Conservation (phyloP, 805 yeast species). For the Metschnikowia colocasiae region DNA sequence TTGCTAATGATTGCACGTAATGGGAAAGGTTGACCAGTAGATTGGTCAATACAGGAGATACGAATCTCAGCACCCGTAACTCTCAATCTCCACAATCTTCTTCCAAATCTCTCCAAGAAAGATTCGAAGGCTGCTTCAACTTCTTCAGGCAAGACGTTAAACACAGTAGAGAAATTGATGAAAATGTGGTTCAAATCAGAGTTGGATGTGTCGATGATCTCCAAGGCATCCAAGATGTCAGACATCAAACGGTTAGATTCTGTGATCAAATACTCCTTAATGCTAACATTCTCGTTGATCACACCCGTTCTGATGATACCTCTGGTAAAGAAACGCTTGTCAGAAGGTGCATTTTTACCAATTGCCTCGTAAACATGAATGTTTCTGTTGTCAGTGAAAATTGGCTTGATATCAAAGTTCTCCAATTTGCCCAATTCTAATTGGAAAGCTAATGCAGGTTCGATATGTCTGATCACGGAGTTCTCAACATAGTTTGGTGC, state of each 20-base stretch:
- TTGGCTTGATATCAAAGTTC: constrained; percentile 91
- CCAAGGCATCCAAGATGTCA: constrained; percentile 91
- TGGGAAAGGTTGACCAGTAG: constrained; percentile 87
- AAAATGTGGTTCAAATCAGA: constrained; percentile 96
- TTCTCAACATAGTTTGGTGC: constrained; percentile 86
- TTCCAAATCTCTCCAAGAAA: constrained; percentile 94
- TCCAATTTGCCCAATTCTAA: constrained; percentile 91
- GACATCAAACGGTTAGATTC: constrained; percentile 96
- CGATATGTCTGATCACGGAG: constrained; percentile 92
- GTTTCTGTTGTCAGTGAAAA: constrained; percentile 93
- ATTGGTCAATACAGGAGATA: constrained; percentile 88
- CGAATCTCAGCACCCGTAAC: constrained; percentile 97
- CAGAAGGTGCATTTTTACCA: constrained; percentile 90
- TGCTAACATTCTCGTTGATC: constrained; percentile 86
- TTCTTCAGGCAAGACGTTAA: constrained; percentile 90
- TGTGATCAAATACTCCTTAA: constrained; percentile 89
- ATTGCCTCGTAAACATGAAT: constrained; percentile 96
- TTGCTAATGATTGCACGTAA: constrained; percentile 94
- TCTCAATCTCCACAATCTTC: constrained; percentile 93
- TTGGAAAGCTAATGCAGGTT: constrained; percentile 97
- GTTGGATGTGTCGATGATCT: constrained; percentile 89
- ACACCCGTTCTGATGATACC: constrained; percentile 97
- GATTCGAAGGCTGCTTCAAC: constrained; percentile 98
- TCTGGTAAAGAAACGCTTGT: constrained; percentile 93
- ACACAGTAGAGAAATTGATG: constrained; percentile 93